Evolutionary conservation across 768 basidiomycete species (phyloP).

Genomic region (Lepiota venenata): DNA sequence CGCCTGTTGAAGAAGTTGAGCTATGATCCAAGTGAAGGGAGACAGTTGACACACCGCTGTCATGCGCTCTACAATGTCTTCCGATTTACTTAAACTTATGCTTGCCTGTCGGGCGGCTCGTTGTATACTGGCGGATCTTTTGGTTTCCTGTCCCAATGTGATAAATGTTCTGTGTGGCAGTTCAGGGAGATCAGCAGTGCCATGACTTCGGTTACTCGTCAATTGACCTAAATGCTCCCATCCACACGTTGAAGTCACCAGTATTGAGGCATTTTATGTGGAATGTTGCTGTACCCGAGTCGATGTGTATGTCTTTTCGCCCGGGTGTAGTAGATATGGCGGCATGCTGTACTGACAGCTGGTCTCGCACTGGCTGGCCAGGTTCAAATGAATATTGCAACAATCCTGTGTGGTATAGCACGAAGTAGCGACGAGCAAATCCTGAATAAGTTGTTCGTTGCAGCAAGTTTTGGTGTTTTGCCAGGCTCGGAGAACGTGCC

Average conservation of each 20-base stretch:
- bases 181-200: conserved; percentile 16
- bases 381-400: conserved; percentile 75
- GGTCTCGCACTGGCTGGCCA: conserved; percentile 68
- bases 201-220: conserved; percentile 6
- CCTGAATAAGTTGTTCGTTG: conserved; percentile 38
- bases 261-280: conserved; percentile 75
- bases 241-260: conserved; percentile 74
- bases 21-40: not conserved
- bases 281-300: conserved; percentile 73
- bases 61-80: conserved; percentile 62
- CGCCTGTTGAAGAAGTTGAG: conserved; percentile 33
- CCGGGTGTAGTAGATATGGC: conserved; percentile 76
- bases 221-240: conserved; percentile 64
- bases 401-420: conserved; percentile 62
- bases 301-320: conserved; percentile 78
- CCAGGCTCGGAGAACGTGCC: conserved; percentile 36
- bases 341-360: conserved; percentile 60
- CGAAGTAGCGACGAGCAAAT: conserved; percentile 83
- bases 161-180: conserved; percentile 55
- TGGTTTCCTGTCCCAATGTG: conserved; percentile 42
- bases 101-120: conserved; percentile 40
- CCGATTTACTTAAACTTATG: conserved; percentile 44
- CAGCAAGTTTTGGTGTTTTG: not conserved
- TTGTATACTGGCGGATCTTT: conserved; percentile 38
- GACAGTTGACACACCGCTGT: conserved; percentile 40